Conservation (phyloP, 1,284 basidiomycete genomes). For the Microbotryomycetes sp. region DNA sequence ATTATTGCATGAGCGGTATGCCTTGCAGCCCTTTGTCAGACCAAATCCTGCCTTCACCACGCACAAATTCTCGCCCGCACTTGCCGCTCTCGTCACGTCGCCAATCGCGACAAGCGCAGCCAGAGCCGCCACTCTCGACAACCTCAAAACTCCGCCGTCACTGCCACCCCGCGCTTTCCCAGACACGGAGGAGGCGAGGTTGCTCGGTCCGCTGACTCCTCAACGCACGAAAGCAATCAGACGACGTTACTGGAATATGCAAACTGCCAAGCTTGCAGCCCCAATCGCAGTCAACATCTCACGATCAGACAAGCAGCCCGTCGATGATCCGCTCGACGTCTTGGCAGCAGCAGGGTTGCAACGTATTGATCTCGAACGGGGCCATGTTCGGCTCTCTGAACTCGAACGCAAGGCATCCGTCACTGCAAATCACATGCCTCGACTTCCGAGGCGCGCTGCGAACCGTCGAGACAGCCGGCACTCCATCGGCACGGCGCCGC, state of each 20-base stretch:
- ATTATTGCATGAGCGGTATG: too few relatives aligned
- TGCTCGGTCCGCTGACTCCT: slow-evolving; percentile 59
- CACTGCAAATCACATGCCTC: neutral
- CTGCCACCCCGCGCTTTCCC: slow-evolving; percentile 55
- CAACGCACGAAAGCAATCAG: slow-evolving; percentile 63
- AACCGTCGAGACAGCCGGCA: neutral
- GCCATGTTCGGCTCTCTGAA: neutral
- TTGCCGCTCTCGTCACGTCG: slow-evolving; percentile 53
- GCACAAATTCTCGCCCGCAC: slow-evolving; percentile 44
- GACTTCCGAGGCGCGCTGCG: slow-evolving; percentile 14
- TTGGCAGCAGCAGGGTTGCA: neutral
- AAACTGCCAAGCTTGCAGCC: slow-evolving; percentile 49
- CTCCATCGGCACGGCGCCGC: neutral
- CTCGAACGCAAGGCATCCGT: slow-evolving; percentile 5
- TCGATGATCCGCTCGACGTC: neutral
- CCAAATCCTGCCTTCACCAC: slow-evolving; percentile 23
- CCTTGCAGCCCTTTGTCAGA: slow-evolving; percentile 41
- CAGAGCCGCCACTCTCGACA: slow-evolving; percentile 44
- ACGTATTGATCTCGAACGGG: neutral
- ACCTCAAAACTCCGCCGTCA: slow-evolving; percentile 50
- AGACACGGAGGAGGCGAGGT: slow-evolving; percentile 51
- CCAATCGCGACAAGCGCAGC: slow-evolving; percentile 45
- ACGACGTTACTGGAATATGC: slow-evolving; percentile 55
- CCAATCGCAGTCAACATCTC: slow-evolving; percentile 14
- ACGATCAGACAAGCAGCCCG: neutral